Percentiles rank a stretch among this genome's conserved stretches.
Evolutionary conservation across 352 stramenopile species (phyloP).

Genomic region (Phytophthora podocarpi): DNA sequence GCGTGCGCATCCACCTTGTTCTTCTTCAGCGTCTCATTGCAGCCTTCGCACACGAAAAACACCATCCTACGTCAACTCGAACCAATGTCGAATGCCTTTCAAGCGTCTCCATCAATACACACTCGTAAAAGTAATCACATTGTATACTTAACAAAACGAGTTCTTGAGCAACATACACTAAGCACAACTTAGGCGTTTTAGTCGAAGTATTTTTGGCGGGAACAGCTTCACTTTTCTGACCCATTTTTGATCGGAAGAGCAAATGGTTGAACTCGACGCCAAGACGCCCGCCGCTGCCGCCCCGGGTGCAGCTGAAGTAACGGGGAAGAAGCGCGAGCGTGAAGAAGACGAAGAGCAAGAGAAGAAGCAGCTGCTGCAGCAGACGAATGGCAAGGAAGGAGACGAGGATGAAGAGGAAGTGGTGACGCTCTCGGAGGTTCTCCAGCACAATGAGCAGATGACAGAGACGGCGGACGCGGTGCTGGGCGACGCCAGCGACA

Average conservation of each 20-base stretch:
- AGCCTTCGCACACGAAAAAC: constrained; percentile 89
- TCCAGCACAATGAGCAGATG: constrained; percentile 59
- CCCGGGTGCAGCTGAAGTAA: background rate
- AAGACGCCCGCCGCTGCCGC: background rate
- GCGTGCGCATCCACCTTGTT: constrained; percentile 93
- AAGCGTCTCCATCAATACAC: too few relatives aligned
- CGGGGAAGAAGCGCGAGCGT: constrained; percentile 23
- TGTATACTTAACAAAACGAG: background rate
- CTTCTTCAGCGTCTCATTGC: constrained; percentile 95
- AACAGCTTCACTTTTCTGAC: constrained; percentile 16
- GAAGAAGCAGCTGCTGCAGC: background rate
- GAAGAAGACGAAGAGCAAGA: constrained; percentile 3
- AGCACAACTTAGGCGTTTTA: too few relatives aligned
- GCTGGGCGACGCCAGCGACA: constrained; percentile 60
- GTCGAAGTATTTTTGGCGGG: constrained; percentile 7
- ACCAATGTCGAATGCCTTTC: constrained; percentile 7
- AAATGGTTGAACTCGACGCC: background rate
- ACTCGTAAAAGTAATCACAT: background rate
- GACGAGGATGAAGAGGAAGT: constrained; percentile 54
- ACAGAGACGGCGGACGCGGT: constrained; percentile 64
- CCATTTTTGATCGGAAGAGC: too few relatives aligned
- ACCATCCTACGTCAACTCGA: constrained; percentile 48
- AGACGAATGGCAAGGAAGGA: background rate
- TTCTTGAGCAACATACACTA: too few relatives aligned
- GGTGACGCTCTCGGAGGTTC: constrained; percentile 66